These are phyloP conservation scores for Yarrowia sp. DNA, from an alignment of 805 yeast genomes.

Conservation along the genomic window DNA sequence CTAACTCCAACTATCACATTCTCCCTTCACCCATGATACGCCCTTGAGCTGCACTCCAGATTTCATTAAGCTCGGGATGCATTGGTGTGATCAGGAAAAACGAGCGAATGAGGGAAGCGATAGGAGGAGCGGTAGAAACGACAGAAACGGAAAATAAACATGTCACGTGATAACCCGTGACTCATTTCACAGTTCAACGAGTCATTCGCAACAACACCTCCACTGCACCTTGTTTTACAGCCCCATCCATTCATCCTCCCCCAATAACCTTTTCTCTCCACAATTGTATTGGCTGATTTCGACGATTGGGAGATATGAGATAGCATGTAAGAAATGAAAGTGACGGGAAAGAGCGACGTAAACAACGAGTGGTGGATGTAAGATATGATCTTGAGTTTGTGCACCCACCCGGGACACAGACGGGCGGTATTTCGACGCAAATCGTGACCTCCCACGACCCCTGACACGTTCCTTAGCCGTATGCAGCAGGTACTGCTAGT, in stretches of 20 bases:
- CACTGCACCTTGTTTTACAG: not conserved
- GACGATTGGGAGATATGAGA: conserved; percentile 27
- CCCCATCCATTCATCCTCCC: not conserved
- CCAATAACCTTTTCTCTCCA: conserved; percentile 11
- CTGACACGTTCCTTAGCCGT: conserved; percentile 10
- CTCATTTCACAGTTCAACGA: too few relatives aligned
- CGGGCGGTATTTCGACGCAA: not conserved
- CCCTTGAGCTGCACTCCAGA: not conserved
- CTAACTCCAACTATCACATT: not conserved
- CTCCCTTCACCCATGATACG: not conserved
- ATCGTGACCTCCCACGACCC: not conserved
- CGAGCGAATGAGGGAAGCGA: not conserved
- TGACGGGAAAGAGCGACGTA: not conserved
- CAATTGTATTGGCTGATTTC: conserved; percentile 32
- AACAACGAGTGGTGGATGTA: conserved; percentile 17
- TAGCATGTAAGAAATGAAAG: conserved; percentile 21
- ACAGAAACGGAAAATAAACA: too few relatives aligned
- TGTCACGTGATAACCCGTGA: not conserved
- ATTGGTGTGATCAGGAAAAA: conserved; percentile 1
- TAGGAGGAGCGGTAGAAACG: not conserved
- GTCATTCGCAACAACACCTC: too few relatives aligned
- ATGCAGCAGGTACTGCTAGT: not conserved
- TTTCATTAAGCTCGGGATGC: conserved; percentile 10
- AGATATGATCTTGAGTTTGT: conserved; percentile 17
- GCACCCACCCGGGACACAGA: too few relatives aligned